These are phyloP conservation scores for Candida maris DNA, from an alignment of 805 yeast genomes.

Conservation along the genomic window DNA sequence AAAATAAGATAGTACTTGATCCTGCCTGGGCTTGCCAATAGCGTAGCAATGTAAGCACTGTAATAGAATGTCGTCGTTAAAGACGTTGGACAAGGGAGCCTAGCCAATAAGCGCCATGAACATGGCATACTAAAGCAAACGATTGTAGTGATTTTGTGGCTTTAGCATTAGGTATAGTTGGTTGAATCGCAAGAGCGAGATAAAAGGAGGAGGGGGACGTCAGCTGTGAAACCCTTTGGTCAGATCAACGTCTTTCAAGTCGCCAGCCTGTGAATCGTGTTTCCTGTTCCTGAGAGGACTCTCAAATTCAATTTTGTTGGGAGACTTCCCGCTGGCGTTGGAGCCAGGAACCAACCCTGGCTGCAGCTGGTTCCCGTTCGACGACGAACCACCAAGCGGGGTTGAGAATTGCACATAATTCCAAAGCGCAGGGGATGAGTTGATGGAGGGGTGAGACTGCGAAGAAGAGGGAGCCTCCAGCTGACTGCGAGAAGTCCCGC, in stretches of 20 bases:
- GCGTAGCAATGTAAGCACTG: too few species aligned
- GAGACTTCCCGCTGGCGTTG: slow-evolving; percentile 8
- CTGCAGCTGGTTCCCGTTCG: slow-evolving; percentile 14
- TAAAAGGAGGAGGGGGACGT: too few species aligned
- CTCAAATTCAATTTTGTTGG: slow-evolving; percentile 24
- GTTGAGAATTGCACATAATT: slow-evolving; percentile 74
- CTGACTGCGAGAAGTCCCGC: slow-evolving; percentile 38
- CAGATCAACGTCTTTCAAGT: slow-evolving; percentile 44
- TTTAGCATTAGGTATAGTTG: too few species aligned
- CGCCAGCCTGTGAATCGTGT: slow-evolving; percentile 33
- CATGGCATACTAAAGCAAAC: too few species aligned
- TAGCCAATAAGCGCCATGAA: too few species aligned
- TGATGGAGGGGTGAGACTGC: slow-evolving; percentile 41
- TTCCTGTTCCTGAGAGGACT: slow-evolving; percentile 28
- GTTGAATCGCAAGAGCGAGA: too few species aligned
- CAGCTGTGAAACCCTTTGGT: slow-evolving; percentile 42
- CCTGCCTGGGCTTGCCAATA: too few species aligned
- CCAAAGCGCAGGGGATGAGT: slow-evolving; percentile 90
- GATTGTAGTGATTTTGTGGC: too few species aligned
- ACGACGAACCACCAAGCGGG: slow-evolving; percentile 28
- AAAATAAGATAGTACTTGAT: too few species aligned
- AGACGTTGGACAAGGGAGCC: too few species aligned
- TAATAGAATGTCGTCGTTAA: too few species aligned
- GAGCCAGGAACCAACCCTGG: slow-evolving; percentile 31
- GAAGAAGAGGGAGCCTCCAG: slow-evolving; percentile 27